Conservation (phyloP, 768 basidiomycete species). For the Tylopilus felleus region DNA sequence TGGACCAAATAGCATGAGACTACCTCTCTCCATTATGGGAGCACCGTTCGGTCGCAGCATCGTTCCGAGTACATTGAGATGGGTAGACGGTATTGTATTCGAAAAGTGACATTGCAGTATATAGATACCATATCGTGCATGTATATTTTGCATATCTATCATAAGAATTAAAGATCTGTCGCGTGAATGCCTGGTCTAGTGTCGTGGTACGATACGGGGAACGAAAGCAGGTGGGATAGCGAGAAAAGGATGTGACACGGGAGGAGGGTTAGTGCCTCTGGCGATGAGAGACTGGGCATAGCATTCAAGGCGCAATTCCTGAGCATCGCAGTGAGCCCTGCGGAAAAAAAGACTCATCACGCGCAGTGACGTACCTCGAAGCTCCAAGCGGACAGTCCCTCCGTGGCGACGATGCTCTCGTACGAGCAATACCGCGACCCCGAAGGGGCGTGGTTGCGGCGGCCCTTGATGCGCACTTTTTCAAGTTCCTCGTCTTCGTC, state of each 20-base stretch:
- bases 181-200: background rate
- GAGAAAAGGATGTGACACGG: slow-evolving; percentile 16
- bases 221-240: slow-evolving; percentile 30
- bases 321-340: background rate
- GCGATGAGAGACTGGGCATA: slow-evolving; percentile 30
- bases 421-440: slow-evolving; percentile 13
- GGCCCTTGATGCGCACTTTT: background rate
- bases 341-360: background rate
- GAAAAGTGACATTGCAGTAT: slow-evolving; percentile 2
- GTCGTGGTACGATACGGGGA: slow-evolving; percentile 11
- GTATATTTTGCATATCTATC: slow-evolving; percentile 2
- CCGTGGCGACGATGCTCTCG: slow-evolving; percentile 28
- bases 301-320: slow-evolving; percentile 31
- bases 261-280: slow-evolving; percentile 18
- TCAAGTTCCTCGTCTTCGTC: background rate
- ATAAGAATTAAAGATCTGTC: too few relatives aligned
- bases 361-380: slow-evolving; percentile 24
- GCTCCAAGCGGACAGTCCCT: slow-evolving; percentile 25
- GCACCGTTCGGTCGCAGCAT: background rate
- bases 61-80: background rate
- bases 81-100: background rate
- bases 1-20: slow-evolving; percentile 60
- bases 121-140: background rate
- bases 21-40: background rate
- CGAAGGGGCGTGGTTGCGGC: background rate